These are phyloP conservation scores for Helichrysum umbraculigerum DNA, from an alignment of 129 eudicot species.

Conservation along the genomic window DNA sequence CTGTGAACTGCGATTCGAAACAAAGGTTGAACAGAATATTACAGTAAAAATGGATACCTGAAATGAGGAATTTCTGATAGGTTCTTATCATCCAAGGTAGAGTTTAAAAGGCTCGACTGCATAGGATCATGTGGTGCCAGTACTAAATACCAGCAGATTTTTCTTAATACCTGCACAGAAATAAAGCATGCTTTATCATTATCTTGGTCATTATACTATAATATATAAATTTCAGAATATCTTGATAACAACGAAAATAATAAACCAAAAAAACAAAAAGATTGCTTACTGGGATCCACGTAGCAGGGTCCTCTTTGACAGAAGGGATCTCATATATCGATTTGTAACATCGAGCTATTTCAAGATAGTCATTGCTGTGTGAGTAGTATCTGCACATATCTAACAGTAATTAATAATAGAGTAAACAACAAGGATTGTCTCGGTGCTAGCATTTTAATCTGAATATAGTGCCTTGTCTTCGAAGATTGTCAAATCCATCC, in stretches of 20 bases:
- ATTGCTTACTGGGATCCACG: conserved; percentile 72
- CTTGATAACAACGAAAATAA: not conserved
- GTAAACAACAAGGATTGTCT: not conserved
- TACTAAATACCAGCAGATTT: conserved; percentile 88
- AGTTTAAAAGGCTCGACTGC: conserved; percentile 91
- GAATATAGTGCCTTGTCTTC: not conserved
- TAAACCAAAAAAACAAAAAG: not conserved
- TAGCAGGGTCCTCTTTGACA: conserved; percentile 75
- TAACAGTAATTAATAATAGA: not conserved
- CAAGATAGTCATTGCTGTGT: conserved; percentile 88
- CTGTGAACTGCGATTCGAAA: not conserved
- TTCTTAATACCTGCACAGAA: conserved; percentile 61
- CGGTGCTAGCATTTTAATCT: not conserved
- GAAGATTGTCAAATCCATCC: not conserved
- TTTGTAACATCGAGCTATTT: conserved; percentile 92
- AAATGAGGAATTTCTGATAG: conserved; percentile 86
- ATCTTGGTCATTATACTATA: not conserved
- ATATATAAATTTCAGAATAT: too few species aligned
- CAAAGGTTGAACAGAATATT: not conserved
- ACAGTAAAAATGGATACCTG: conserved; percentile 37
- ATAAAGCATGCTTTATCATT: not conserved
- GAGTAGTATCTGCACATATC: conserved; percentile 58
- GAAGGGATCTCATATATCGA: conserved; percentile 89
- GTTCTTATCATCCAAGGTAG: conserved; percentile 90
- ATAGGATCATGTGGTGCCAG: conserved; percentile 94